Percentiles rank a stretch among this genome's conserved stretches.
These are phyloP conservation scores for Ogataea paradorogensis DNA, from an alignment of 805 yeast species.

Conservation along the genomic window DNA sequence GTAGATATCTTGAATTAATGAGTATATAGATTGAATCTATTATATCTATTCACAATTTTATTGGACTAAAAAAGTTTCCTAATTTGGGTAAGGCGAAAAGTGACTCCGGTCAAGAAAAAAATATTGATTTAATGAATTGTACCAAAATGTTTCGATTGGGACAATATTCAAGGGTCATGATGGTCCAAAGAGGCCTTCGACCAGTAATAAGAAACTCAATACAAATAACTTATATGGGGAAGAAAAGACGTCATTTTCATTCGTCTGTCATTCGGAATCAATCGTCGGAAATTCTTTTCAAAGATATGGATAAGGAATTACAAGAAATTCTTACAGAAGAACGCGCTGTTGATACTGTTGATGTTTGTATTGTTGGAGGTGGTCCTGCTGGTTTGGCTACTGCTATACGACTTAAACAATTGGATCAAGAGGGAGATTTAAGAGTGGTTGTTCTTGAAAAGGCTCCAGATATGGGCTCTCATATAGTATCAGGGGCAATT, in stretches of 20 bases:
- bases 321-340: slow-evolving; percentile 52
- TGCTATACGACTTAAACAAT: slow-evolving; percentile 83
- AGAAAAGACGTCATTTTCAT: neutral
- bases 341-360: slow-evolving; percentile 82
- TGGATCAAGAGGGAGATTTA: slow-evolving; percentile 62
- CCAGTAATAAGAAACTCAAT: neutral
- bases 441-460: slow-evolving; percentile 90
- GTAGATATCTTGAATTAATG: no score
- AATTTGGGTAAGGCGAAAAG: neutral
- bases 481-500: slow-evolving; percentile 90
- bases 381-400: slow-evolving; percentile 98
- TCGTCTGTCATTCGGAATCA: neutral
- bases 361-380: slow-evolving; percentile 94
- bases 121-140: neutral
- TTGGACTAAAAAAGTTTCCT: neutral
- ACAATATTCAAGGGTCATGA: neutral
- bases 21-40: neutral
- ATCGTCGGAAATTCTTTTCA: slow-evolving; percentile 26
- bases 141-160: neutral
- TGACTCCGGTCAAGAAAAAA: neutral
- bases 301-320: slow-evolving; percentile 40
- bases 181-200: neutral
- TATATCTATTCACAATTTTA: neutral
- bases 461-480: slow-evolving; percentile 90
- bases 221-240: neutral